phyloP scores from a whole-genome alignment of 805 yeast species.

The Suhomyces vadensis region DNA sequence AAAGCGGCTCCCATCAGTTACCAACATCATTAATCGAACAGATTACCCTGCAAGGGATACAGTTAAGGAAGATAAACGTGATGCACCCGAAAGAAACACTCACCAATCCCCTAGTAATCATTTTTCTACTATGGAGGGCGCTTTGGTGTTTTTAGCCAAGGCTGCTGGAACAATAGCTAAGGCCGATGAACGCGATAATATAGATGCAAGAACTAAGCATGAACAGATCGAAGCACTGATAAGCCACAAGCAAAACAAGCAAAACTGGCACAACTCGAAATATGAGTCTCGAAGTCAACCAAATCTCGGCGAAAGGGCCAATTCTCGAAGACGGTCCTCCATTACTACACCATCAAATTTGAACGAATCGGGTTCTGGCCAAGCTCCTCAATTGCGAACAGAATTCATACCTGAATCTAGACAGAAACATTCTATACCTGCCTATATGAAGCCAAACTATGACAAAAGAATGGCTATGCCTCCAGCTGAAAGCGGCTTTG shows the following conservation, averaged over 20 bases:
- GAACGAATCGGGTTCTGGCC: background rate
- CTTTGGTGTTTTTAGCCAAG: constrained; percentile 70
- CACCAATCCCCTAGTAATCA: constrained; percentile 20
- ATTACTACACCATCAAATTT: background rate
- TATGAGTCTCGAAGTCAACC: background rate
- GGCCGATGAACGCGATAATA: constrained; percentile 64
- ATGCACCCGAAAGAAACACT: background rate
- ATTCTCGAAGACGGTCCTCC: background rate
- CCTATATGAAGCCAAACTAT: constrained; percentile 18
- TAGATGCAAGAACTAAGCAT: constrained; percentile 52
- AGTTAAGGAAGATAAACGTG: background rate
- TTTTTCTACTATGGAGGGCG: constrained; percentile 53
- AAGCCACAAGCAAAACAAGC: background rate
- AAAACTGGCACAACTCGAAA: background rate
- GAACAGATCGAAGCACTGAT: constrained; percentile 41
- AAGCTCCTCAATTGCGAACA: too few relatives aligned
- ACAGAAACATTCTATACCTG: constrained; percentile 20
- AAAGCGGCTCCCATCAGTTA: constrained; percentile 14
- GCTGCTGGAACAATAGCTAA: constrained; percentile 77
- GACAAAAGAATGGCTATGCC: constrained; percentile 41
- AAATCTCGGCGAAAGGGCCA: background rate
- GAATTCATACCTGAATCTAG: too few relatives aligned
- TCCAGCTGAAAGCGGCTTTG: constrained; percentile 40
- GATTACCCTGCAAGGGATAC: background rate
- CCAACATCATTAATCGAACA: constrained; percentile 17